A percentile compares a stretch with the other conserved stretches of the same genome.
These are phyloP conservation scores for Nakataea oryzae DNA, from an alignment of 2,329 filamentous ascomycete genomes.

Conservation along the genomic window DNA sequence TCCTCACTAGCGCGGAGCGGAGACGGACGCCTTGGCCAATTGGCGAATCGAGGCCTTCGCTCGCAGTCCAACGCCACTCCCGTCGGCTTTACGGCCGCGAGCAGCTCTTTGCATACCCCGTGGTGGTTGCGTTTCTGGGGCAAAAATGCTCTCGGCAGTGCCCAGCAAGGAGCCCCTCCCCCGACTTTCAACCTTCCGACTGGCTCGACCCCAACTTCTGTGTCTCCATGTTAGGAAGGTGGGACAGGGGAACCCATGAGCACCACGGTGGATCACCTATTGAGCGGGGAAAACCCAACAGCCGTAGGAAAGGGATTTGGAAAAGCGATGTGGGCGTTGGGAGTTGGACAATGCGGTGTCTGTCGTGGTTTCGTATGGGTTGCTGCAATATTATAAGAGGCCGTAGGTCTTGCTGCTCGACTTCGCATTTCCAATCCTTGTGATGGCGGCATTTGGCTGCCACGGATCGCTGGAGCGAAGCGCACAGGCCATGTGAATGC, in stretches of 20 bases:
- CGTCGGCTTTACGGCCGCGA: background rate
- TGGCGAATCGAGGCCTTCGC: background rate
- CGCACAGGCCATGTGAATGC: too few relatives aligned
- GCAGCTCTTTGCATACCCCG: background rate
- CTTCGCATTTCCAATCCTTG: too few relatives aligned
- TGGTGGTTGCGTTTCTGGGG: background rate
- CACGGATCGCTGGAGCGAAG: background rate
- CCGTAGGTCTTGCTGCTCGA: too few relatives aligned
- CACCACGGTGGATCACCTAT: background rate
- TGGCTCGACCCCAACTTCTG: background rate
- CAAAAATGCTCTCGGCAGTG: background rate
- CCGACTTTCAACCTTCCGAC: background rate
- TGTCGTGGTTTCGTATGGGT: background rate
- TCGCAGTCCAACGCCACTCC: background rate
- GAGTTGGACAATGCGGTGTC: background rate
- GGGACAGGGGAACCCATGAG: background rate
- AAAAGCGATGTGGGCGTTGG: background rate
- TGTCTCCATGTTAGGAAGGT: background rate
- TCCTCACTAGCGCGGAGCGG: background rate
- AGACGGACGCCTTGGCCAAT: background rate
- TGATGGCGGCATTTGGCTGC: too few relatives aligned
- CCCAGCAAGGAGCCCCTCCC: too few relatives aligned
- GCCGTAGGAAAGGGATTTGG: background rate
- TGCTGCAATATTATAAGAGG: too few relatives aligned
- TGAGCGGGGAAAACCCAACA: background rate